Evolutionary conservation across 2,329 filamentous ascomycete species (phyloP), one percentile per base, ranked within the genome.

Genomic region (Cucurbitaria berberidis): DNA sequence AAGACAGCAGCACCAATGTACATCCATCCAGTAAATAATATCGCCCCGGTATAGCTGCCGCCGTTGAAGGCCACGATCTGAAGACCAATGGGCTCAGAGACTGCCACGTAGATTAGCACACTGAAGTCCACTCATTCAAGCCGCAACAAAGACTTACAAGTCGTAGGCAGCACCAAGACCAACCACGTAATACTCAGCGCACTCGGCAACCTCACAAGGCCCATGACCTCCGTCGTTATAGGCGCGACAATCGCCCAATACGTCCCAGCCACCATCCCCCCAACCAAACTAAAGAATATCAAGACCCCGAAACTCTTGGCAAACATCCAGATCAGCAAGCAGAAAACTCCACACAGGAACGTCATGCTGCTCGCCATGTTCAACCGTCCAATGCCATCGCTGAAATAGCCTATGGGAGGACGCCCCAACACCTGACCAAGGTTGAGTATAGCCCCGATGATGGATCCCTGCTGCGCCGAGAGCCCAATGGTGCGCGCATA

Each of bases 401-500:
- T 89, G 52, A 87, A 87, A 51, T 89, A 85, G 0, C 90, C 90
- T 38, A 93, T 87, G 0, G 87, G 74, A 1, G 89, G 89, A 11
- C 90, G 80, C 1, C 90, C 90, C 10, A 92, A 55, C 1, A 82
- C 88, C 60, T 87, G 84, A 51, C 82, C 78, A 67, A 88, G 68
- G 69, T 91, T 93, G 63, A 93, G 82, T 32, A 92, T 74, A 4
- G 90, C 90, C n/a, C 85, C 87, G 40, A 91, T 81, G 15, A 91
- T 79, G 0, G 86, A 86, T 6, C 88, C 89, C 66, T 93, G 86
- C 5, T 83, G 80, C 1, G 88, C 79, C 1, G 81, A 80, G 26
- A 92, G 81, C 1, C 89, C 89, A 38, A 92, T 83, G 4, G 81
- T 82, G 50, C 83, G 81, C 32, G 87, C 87, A 67, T 91, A 93